Evolutionary conservation across 2,329 filamentous ascomycete genomes (phyloP).

Genomic region (Blastomyces emzantsi): DNA sequence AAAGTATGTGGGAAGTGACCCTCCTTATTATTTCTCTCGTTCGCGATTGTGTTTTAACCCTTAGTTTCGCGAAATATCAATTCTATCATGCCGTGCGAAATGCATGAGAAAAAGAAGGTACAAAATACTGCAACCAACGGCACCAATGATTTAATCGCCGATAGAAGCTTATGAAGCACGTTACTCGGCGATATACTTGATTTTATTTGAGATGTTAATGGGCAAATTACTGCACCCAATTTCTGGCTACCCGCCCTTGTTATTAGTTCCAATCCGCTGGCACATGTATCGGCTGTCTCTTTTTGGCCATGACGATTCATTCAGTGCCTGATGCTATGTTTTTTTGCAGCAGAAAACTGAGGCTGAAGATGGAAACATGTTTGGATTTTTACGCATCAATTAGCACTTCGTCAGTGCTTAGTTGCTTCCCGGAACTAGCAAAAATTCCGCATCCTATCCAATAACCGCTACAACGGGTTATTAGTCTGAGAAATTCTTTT

Average conservation of each 20-base stretch:
- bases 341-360: not conserved
- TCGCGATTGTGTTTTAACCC: not conserved
- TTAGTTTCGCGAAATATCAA: not conserved
- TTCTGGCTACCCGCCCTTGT: not conserved
- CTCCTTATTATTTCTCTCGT: no score
- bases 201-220: not conserved
- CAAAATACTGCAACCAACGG: not conserved
- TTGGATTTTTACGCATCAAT: not conserved
- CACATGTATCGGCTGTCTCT: not conserved
- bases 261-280: not conserved
- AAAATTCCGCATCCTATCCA: not conserved
- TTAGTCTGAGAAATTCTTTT: not conserved
- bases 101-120: not conserved
- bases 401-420: not conserved
- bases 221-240: not conserved
- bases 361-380: not conserved
- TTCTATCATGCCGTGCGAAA: not conserved
- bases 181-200: not conserved
- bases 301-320: not conserved
- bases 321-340: not conserved
- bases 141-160: not conserved
- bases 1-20: not conserved
- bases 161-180: not conserved
- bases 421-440: not conserved
- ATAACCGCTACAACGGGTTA: not conserved